Evolutionary conservation across 2,329 filamentous ascomycete species (phyloP).

Genomic region (Alternaria sp.): DNA sequence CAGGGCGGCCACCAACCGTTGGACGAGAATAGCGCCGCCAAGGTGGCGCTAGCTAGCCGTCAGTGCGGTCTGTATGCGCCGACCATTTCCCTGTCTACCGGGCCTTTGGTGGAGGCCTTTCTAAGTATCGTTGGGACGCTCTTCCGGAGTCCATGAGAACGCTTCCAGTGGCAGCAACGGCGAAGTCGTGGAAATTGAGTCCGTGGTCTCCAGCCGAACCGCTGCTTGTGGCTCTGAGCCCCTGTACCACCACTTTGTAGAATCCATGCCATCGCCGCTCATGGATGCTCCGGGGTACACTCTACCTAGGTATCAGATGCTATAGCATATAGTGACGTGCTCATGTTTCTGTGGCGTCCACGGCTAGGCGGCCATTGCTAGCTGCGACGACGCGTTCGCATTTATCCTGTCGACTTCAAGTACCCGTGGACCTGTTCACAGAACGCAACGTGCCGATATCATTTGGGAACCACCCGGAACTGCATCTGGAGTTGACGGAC

Average conservation of each 20-base stretch:
- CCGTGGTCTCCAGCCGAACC: not conserved
- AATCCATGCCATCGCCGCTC: not conserved
- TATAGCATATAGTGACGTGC: conserved; percentile 9
- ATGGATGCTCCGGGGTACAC: not conserved
- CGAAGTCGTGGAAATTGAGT: conserved; percentile 1
- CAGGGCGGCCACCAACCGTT: conserved; percentile 35
- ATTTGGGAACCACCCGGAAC: not conserved
- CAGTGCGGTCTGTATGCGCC: conserved; percentile 21
- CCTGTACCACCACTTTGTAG: not conserved
- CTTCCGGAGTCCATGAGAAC: not conserved
- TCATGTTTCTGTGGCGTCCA: not conserved
- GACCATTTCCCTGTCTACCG: conserved; percentile 8
- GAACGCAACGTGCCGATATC: conserved; percentile 1
- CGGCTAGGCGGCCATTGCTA: conserved; percentile 1
- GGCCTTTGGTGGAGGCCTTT: not conserved
- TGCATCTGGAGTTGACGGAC: conserved; percentile 1
- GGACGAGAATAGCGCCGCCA: conserved; percentile 18
- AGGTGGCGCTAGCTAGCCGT: conserved; percentile 19
- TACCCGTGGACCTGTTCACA: not conserved
- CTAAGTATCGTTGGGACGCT: not conserved
- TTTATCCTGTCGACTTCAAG: not conserved
- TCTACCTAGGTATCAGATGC: not conserved
- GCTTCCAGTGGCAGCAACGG: not conserved
- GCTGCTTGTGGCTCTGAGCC: not conserved
- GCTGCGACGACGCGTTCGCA: conserved; percentile 7